Conservation (phyloP, 2,329 filamentous ascomycete species). For the Colletotrichum plurivorum region DNA sequence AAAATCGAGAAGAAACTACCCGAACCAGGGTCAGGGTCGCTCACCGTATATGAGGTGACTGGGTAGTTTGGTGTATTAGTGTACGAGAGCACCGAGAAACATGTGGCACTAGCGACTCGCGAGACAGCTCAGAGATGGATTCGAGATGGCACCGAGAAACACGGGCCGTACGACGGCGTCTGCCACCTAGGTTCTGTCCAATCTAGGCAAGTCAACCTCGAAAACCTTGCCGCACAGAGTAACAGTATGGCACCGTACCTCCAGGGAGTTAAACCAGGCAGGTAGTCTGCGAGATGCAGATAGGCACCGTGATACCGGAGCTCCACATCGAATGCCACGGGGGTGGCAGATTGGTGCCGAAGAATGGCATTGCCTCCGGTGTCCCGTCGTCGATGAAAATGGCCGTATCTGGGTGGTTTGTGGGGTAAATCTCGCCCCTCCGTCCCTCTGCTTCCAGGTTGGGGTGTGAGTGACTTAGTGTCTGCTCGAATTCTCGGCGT, state of each 20-base stretch:
- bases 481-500: slow-evolving; percentile 21
- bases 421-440: slow-evolving; percentile 22
- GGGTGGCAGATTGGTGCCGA: slow-evolving; percentile 21
- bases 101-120: slow-evolving; percentile 17
- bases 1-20: slow-evolving; percentile 12
- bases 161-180: slow-evolving; percentile 31
- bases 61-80: too few species aligned
- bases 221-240: too few species aligned
- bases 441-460: background rate
- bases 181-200: slow-evolving; percentile 34
- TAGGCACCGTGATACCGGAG: slow-evolving; percentile 35
- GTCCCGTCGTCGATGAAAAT: background rate
- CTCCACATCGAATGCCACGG: slow-evolving; percentile 33
- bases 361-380: slow-evolving; percentile 9
- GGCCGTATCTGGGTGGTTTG: slow-evolving; percentile 17
- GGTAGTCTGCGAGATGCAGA: slow-evolving; percentile 34
- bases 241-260: too few species aligned
- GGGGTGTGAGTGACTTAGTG: background rate
- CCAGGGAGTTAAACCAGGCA: too few species aligned
- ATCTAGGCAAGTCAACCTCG: slow-evolving; percentile 32
- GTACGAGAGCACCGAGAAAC: background rate
- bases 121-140: slow-evolving; percentile 9
- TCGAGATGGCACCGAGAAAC: slow-evolving; percentile 28
- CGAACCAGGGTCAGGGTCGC: slow-evolving; percentile 2
- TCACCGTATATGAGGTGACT: slow-evolving; percentile 15